These are phyloP conservation scores for Neoboletus magnificus DNA, from an alignment of 768 basidiomycete genomes.

Conservation along the genomic window DNA sequence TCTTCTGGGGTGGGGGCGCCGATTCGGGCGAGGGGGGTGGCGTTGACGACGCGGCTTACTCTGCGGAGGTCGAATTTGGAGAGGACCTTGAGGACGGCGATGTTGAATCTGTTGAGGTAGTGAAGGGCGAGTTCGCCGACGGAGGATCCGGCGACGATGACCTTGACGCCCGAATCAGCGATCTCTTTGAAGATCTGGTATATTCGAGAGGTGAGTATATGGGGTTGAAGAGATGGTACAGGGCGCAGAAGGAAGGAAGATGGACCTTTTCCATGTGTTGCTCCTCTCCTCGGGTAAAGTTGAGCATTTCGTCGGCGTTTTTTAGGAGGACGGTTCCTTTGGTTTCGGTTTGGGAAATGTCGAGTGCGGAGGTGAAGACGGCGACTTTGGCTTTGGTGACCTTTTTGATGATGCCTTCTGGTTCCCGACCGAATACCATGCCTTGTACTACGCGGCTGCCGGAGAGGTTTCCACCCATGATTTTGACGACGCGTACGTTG, in stretches of 20 bases:
- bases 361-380: conserved; percentile 90
- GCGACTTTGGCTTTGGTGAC: conserved; percentile 86
- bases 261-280: conserved; percentile 87
- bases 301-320: conserved; percentile 94
- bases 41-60: conserved; percentile 91
- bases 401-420: conserved; percentile 88
- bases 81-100: conserved; percentile 94
- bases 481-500: conserved; percentile 97
- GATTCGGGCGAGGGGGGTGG: conserved; percentile 92
- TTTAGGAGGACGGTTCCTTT: conserved; percentile 97
- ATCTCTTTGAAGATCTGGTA: conserved; percentile 94
- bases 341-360: conserved; percentile 95
- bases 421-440: conserved; percentile 97
- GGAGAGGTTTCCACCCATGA: conserved; percentile 89
- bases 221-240: background rate
- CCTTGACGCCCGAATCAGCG: conserved; percentile 89
- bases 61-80: conserved; percentile 97
- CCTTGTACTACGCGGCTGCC: conserved; percentile 88
- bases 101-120: conserved; percentile 90
- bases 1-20: conserved; percentile 97
- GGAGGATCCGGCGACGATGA: conserved; percentile 89
- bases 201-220: background rate
- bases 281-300: conserved; percentile 95
- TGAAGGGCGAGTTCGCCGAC: conserved; percentile 96
- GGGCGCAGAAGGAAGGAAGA: background rate